A percentile compares a stretch with the other conserved stretches of the same genome.
Evolutionary conservation across 306 rosid genomes (phyloP).

Genomic region (Cicer yamashitae): DNA sequence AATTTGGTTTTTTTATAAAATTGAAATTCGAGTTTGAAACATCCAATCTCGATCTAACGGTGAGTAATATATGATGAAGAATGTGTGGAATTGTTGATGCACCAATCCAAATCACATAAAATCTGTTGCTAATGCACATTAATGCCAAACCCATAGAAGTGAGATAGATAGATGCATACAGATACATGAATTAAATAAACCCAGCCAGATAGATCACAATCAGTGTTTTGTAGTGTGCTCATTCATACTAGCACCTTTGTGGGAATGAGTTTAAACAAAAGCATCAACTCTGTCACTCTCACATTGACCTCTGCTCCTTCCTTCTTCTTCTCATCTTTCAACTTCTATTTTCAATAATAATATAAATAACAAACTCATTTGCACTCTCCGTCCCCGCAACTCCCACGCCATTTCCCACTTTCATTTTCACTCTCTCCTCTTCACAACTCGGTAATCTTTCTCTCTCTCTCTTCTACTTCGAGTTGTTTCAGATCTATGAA

Average conservation of each 20-base stretch:
- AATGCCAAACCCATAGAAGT: no score
- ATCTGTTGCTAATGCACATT: no score
- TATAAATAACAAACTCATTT: conserved; percentile 14
- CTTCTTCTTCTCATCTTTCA: not conserved
- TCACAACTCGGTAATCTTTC: conserved; percentile 40
- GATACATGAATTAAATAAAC: not conserved
- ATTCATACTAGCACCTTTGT: not conserved
- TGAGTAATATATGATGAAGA: no score
- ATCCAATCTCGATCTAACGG: no score
- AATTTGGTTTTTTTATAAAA: no score
- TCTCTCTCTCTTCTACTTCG: conserved; percentile 8
- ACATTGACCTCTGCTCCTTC: not conserved
- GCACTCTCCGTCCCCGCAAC: conserved; percentile 31
- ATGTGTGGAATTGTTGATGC: no score
- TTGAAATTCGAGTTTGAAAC: no score
- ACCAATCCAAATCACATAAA: no score
- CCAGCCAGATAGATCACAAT: not conserved
- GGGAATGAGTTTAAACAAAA: no score
- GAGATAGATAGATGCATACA: no score
- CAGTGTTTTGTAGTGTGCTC: not conserved
- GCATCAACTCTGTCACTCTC: conserved; percentile 13
- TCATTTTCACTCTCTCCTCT: not conserved
- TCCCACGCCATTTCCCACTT: not conserved
- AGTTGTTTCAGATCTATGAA: conserved; percentile 44
- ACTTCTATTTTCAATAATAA: not conserved